Conservation (phyloP, 805 yeast genomes). For the Metschnikowia continentalis region DNA sequence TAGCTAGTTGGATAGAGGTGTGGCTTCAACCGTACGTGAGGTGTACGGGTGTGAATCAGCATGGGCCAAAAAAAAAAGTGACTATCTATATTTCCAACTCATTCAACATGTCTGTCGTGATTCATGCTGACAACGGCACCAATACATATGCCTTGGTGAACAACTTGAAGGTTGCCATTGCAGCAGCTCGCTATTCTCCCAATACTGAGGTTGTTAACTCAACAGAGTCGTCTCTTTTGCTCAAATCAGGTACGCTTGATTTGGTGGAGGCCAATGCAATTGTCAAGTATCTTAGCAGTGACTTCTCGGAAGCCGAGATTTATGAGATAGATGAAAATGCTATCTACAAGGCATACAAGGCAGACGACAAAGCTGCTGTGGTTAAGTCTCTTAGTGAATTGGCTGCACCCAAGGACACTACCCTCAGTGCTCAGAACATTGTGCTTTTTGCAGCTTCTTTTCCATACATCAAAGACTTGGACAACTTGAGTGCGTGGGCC, state of each 20-base stretch:
- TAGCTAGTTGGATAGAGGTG: background rate
- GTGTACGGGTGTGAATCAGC: conserved; percentile 10
- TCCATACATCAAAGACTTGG: conserved; percentile 30
- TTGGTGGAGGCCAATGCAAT: conserved; percentile 66
- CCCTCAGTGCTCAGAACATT: conserved; percentile 48
- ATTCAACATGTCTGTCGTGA: conserved; percentile 11
- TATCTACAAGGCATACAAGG: conserved; percentile 39
- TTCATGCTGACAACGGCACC: conserved; percentile 18
- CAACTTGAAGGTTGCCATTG: conserved; percentile 25
- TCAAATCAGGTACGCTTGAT: conserved; percentile 39
- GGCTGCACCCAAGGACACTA: conserved; percentile 20
- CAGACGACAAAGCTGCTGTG: conserved; percentile 26
- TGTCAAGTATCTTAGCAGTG: conserved; percentile 55
- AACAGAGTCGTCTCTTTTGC: conserved; percentile 23
- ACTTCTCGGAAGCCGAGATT: conserved; percentile 35
- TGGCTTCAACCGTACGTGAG: background rate
- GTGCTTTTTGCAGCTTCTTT: conserved; percentile 57
- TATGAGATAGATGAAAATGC: conserved; percentile 42
- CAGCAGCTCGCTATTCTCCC: conserved; percentile 17
- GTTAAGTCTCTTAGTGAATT: conserved; percentile 11
- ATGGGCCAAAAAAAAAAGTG: background rate
- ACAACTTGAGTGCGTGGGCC: conserved; percentile 35
- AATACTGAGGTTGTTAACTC: conserved; percentile 17
- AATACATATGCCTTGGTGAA: conserved; percentile 19
- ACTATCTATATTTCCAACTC: background rate